These are phyloP conservation scores for Cunninghamia lanceolata DNA, from an alignment of 75 land plant species.

Conservation along the genomic window DNA sequence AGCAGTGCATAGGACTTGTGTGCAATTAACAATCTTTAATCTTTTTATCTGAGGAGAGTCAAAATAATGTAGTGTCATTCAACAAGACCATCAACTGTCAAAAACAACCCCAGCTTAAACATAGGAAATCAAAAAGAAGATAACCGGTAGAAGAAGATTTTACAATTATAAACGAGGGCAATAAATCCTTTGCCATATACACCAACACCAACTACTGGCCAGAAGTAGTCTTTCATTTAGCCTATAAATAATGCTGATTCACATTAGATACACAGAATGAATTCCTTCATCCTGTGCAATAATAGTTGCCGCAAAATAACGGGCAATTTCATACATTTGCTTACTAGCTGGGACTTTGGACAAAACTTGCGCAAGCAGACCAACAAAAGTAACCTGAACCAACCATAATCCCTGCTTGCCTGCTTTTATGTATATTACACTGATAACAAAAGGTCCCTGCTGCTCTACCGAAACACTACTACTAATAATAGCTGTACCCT, in stretches of 20 bases:
- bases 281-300: neutral
- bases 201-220: neutral
- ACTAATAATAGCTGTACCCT: neutral
- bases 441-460: neutral
- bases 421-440: neutral
- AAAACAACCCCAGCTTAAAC: neutral
- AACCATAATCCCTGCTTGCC: constrained; percentile 3
- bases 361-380: constrained; percentile 3
- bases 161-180: neutral
- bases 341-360: neutral
- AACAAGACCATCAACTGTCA: neutral
- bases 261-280: neutral
- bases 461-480: neutral
- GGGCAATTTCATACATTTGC: neutral
- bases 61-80: neutral
- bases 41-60: neutral
- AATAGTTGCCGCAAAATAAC: neutral
- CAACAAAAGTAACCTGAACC: neutral
- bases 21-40: neutral
- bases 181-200: neutral
- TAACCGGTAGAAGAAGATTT: neutral
- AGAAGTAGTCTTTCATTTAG: neutral
- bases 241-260: neutral
- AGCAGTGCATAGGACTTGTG: neutral
- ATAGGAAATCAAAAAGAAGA: neutral